These are phyloP conservation scores for Nitzschia palea DNA, from an alignment of 108 stramenopile genomes.

Conservation along the genomic window DNA sequence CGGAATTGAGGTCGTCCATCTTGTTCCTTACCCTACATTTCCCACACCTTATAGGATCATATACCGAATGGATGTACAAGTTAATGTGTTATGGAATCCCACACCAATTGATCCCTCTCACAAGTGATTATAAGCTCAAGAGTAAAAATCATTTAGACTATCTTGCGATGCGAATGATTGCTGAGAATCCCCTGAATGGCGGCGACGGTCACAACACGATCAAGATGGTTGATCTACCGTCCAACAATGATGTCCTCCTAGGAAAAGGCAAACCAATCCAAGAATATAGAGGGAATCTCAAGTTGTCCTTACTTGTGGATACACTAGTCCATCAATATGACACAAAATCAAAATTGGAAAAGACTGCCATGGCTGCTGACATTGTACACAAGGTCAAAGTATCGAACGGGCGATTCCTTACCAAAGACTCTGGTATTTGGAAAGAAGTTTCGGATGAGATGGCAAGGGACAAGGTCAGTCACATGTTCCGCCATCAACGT, in stretches of 20 bases:
- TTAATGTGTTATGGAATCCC: conserved; percentile 27
- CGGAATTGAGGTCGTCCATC: neutral
- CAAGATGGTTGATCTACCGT: conserved; percentile 1
- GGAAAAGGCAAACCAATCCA: conserved; percentile 32
- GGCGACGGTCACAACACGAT: neutral
- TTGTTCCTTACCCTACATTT: neutral
- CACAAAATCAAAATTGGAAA: conserved; percentile 15
- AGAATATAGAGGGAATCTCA: conserved; percentile 20
- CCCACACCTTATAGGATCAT: conserved; percentile 15
- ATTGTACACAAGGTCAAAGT: conserved; percentile 4
- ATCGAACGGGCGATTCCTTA: conserved; percentile 12
- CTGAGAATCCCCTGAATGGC: neutral
- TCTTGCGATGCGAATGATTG: neutral
- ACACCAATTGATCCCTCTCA: conserved; percentile 15
- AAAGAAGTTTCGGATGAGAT: conserved; percentile 8
- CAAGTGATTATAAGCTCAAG: conserved; percentile 15
- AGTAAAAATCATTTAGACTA: conserved; percentile 21
- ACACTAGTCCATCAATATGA: neutral
- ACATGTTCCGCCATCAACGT: conserved; percentile 31
- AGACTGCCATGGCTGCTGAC: conserved; percentile 4
- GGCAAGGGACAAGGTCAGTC: conserved; percentile 24
- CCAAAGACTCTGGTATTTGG: conserved; percentile 14
- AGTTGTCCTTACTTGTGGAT: conserved; percentile 11
- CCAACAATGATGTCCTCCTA: conserved; percentile 20
- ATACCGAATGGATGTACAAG: conserved; percentile 25